Conservation (phyloP, 257 asterid species). For the Salvia splendens region DNA sequence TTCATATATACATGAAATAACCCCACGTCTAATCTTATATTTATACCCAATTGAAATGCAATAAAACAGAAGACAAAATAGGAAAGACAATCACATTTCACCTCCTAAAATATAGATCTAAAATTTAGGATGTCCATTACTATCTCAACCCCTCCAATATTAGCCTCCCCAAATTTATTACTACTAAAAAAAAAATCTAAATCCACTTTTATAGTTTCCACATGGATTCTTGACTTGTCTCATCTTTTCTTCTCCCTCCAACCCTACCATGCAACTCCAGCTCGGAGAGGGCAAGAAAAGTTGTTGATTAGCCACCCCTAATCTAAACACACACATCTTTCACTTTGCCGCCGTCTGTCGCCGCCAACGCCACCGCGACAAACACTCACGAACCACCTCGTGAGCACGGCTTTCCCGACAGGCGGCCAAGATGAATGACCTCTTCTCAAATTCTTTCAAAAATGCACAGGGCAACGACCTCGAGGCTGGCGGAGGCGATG, state of each 20-base stretch:
- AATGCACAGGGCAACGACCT: conserved; percentile 46
- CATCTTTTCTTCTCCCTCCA: conserved; percentile 61
- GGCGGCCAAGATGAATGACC: conserved; percentile 57
- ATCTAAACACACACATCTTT: conserved; percentile 20
- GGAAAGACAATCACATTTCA: conserved; percentile 19
- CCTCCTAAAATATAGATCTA: conserved; percentile 31
- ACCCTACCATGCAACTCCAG: conserved; percentile 27
- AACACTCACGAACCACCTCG: neutral
- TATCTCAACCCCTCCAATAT: conserved; percentile 35
- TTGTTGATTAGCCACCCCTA: conserved; percentile 22
- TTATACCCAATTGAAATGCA: no score
- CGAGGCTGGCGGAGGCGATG: conserved; percentile 43
- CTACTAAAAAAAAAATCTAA: conserved; percentile 28
- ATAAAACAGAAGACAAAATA: neutral
- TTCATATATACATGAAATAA: no score
- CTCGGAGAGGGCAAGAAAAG: conserved; percentile 48
- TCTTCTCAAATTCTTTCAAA: conserved; percentile 54
- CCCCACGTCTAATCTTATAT: no score
- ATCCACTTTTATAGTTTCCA: conserved; percentile 28
- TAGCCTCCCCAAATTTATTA: conserved; percentile 26
- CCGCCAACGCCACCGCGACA: conserved; percentile 9
- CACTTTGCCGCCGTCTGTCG: conserved; percentile 22
- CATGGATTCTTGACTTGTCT: conserved; percentile 38
- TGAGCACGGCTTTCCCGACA: conserved; percentile 8
- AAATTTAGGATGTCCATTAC: conserved; percentile 15